Percentiles rank a stretch among this genome's conserved stretches.
Conservation (phyloP, 2,329 filamentous ascomycete genomes). For the Pseudomassariella vexata region DNA sequence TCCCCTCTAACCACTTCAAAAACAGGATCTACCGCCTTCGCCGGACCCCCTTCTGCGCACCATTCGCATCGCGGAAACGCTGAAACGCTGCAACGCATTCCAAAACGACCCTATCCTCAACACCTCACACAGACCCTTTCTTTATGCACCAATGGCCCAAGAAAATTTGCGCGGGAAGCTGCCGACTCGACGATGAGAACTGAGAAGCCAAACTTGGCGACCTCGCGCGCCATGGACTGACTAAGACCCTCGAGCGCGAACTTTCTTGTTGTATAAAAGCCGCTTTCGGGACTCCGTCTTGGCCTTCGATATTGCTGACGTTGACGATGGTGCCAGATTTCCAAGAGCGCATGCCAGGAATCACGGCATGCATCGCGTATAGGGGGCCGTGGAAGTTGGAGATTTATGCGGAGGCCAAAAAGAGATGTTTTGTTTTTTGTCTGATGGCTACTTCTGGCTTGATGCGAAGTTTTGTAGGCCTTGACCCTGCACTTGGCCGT, state of each 20-base stretch:
- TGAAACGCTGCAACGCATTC: background rate
- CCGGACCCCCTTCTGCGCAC: too few relatives aligned
- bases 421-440: too few relatives aligned
- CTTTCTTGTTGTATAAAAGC: constrained; percentile 26
- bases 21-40: too few relatives aligned
- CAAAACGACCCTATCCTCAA: background rate
- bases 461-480: too few relatives aligned
- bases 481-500: too few relatives aligned
- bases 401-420: too few relatives aligned
- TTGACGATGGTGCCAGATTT: constrained; percentile 21
- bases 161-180: constrained; percentile 34
- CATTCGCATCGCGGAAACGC: background rate
- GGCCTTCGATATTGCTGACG: constrained; percentile 18
- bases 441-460: too few relatives aligned
- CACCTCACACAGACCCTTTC: constrained; percentile 6
- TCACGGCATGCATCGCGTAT: constrained; percentile 20
- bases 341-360: constrained; percentile 19
- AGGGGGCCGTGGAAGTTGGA: constrained; percentile 24
- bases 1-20: too few relatives aligned
- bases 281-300: constrained; percentile 15
- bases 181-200: constrained; percentile 37
- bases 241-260: constrained; percentile 33
- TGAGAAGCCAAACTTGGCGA: constrained; percentile 26
- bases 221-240: constrained; percentile 29
- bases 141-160: constrained; percentile 13